Evolutionary conservation across 352 stramenopile species (phyloP), one percentile per base, ranked within the genome.

Genomic region (Sclerospora graminicola): DNA sequence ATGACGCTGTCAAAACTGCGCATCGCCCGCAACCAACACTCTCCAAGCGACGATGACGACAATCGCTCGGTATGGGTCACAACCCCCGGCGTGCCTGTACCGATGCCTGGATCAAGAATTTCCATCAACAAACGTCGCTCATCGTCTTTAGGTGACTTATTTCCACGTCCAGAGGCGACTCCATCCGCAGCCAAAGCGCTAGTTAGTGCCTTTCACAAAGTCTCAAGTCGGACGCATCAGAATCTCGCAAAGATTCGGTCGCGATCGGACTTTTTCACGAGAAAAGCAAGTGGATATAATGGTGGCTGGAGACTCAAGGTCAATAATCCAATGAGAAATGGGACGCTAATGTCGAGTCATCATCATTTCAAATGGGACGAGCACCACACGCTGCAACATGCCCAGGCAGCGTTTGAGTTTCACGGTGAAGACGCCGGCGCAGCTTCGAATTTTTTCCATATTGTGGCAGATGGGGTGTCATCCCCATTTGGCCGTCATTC

Each of bases 371-470:
- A 47, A 13, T 73, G 63, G 63, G 28, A 31, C n/a, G 55, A 65
- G 9, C 23, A 63, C 21, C 40, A 62, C 27, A 23, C 44, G 21
- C 45, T 83, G 42, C 63, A 73, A 42, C 76, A 76, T 23, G 77
- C 65, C 3, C 46, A 61, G 6, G 54, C 57, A 1, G 23, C 27
- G 10, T 73, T 80, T 38, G 66, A 71, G 49, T 68, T 56, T 29
- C 79, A 90, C 43, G 67, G 71, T 26, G 79, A 90, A 70, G 79
- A 90, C 56, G 76, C 69, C 3, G 66, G 72, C n/a, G 66, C 57
- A 2, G 47, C 52, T 4, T 64, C 62, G 7, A 58, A 28, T 16
- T 85, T 79, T 54, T 88, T 79, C 47, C 79, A 90, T 56, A 73
- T 90, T 51, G 71, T 90, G 2, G 71, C 79, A 10, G 79, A 88